These are phyloP conservation scores for Jatropha curcas DNA, from an alignment of 345 rosid species.

Conservation along the genomic window DNA sequence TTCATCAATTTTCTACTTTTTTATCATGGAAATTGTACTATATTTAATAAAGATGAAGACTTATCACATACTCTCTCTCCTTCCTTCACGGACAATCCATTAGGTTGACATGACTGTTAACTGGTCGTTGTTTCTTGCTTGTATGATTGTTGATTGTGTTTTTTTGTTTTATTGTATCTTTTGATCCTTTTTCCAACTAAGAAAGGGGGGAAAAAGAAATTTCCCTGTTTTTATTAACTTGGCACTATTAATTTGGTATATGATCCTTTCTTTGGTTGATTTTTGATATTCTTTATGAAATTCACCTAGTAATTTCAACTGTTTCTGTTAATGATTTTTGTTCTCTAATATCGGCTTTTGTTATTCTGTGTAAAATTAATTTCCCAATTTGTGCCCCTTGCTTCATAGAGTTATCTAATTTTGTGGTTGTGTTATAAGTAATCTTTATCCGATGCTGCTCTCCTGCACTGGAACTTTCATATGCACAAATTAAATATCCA, in stretches of 20 bases:
- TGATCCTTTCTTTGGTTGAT: not conserved
- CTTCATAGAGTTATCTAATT: not conserved
- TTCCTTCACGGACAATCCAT: too few species aligned
- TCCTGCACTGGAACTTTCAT: not conserved
- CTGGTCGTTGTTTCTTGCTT: not conserved
- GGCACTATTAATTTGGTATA: constrained; percentile 4
- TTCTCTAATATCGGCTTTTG: not conserved
- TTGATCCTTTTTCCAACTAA: not conserved
- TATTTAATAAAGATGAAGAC: not conserved
- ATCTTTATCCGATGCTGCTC: not conserved
- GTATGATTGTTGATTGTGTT: not conserved
- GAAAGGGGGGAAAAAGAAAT: not conserved
- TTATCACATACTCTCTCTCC: not conserved
- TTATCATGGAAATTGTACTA: not conserved
- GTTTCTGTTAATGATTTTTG: not conserved
- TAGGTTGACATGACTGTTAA: too few species aligned
- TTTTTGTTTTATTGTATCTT: not conserved
- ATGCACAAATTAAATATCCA: constrained; percentile 8
- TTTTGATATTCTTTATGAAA: not conserved
- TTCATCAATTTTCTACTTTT: not conserved
- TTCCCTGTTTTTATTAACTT: not conserved
- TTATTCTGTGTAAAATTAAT: not conserved
- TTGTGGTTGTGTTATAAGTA: not conserved
- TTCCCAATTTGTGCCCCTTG: not conserved
- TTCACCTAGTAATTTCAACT: not conserved